Evolutionary conservation across 805 yeast species (phyloP), one percentile per base, ranked within the genome.

Genomic region (Kodamaea fukazawae): DNA sequence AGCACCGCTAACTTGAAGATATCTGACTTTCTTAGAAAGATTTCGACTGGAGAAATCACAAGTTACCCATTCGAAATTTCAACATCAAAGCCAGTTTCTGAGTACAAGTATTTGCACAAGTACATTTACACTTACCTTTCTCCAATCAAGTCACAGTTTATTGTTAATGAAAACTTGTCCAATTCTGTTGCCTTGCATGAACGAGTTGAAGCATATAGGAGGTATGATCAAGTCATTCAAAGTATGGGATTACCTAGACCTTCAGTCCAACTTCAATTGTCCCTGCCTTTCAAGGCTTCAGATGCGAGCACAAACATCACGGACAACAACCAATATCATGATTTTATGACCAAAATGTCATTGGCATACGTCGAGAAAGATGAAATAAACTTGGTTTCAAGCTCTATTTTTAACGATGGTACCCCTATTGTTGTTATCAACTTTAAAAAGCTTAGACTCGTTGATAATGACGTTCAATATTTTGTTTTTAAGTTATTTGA

Each of bases 381-480:
- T 15, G 76, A 75, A 11, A 50, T 61, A 10, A 65, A 71, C 0
- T 63, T 81, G 27, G 70, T 85, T 8, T 79, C 76, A 37, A 87
- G 79, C 46, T 78, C 85, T 1, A 76, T 83, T 11, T 78, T 83
- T 27, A 68, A 74, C 28, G 95, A 86, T 53, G 95, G 95, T 10
- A 61, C 78, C 0, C 95, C 93, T 1, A 71, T 81, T 14, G 63
- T 85, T 18, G 78, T 83, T 3, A 49, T 83, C 17, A 75, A 77
- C 31, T 68, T 71, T 46, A 50, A 59, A 26, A 43, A 52, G 17
- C 42, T 68, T 26, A 54, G 49, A 26, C 51, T 71, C 13, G 64
- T 76, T 28, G 57, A 64, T 4, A 51, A 56, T 38, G 72, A 68
- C 40, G 50, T 60, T 7, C 83, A 83, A 32, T 61, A 76, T 4